Base-by-base conservation (phyloP, 2,329 filamentous ascomycete genomes). In the Fusarium citri region DNA sequence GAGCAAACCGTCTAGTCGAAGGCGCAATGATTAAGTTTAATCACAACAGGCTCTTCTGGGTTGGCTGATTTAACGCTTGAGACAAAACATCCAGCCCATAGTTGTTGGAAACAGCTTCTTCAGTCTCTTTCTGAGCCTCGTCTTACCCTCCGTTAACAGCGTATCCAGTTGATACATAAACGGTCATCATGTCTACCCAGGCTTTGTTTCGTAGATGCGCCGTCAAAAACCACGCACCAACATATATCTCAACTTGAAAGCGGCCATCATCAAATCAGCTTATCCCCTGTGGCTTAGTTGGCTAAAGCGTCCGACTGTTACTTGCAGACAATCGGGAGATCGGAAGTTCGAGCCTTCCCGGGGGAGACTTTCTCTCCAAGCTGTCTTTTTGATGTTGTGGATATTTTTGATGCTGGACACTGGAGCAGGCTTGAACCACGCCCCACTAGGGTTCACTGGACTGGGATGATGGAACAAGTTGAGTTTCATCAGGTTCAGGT, bases 321-420 rank as follows among this genome's bases (percentile, higher is more conserved):
- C 59, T 71, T 31, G 48, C 55, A 62, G 70, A 71, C 70, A 72
- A 75, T 75, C 73, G 72, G 69, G 72, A 75, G 73, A 74, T 75
- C 73, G 71, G 69, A 73, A 75, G 73, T 75, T 75, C 73, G 73
- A 75, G 65, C 73, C 73, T 75, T 75, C 67, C 72, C 73, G 72
- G 73, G 72, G 73, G 73, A 73, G 46, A 58, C 25, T 61, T 63
- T 74, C 59, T 66, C 48, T 43, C 40, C 31, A 18, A 49, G 40
- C 37, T 18, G 4, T 22, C 37, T 49, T 66, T 66, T 66, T 66
- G 62, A 28, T 49, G 55, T 55, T 50, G 63, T 61, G 63, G 63
- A 23, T 61, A 63, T 49, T 41, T 66, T 65, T 66, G 53, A 45
- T 31, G 42, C 43, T 45, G 37, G 46, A 11, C 10, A 34, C 20